phyloP scores from a whole-genome alignment of 2,329 filamentous ascomycete species.

The Cladosporium sp. region DNA sequence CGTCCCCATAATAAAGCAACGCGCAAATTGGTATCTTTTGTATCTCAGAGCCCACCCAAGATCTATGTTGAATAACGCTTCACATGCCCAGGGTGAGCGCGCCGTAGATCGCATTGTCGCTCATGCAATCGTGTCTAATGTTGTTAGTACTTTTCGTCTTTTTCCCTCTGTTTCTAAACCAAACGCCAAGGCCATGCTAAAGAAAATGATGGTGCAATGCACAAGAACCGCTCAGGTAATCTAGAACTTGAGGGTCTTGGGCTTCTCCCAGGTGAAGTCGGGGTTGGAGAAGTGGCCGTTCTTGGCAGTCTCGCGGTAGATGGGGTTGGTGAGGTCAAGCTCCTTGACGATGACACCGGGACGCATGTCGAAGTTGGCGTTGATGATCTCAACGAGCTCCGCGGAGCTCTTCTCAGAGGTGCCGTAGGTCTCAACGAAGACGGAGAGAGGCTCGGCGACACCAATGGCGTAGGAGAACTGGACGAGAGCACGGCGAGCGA shows the following conservation, averaged over 20 bases:
- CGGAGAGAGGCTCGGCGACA: slow-evolving; percentile 94
- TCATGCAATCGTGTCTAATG: slow-evolving; percentile 22
- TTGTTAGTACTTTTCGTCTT: slow-evolving; percentile 19
- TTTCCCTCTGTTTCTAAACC: slow-evolving; percentile 6
- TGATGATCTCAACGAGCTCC: slow-evolving; percentile 93
- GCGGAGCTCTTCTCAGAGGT: slow-evolving; percentile 87
- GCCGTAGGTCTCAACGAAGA: slow-evolving; percentile 97
- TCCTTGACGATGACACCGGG: slow-evolving; percentile 98
- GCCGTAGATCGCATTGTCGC: slow-evolving; percentile 21
- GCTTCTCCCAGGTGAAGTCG: slow-evolving; percentile 97
- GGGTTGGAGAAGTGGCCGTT: slow-evolving; percentile 99
- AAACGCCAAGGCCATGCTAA: slow-evolving; percentile 20
- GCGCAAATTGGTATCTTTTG: slow-evolving; percentile 24
- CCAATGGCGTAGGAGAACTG: slow-evolving; percentile 99
- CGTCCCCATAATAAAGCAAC: slow-evolving; percentile 4
- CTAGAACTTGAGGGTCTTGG: slow-evolving; percentile 92
- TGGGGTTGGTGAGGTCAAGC: slow-evolving; percentile 90
- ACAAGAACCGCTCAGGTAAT: slow-evolving; percentile 24
- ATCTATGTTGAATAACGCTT: slow-evolving; percentile 31
- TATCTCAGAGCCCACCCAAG: slow-evolving; percentile 30
- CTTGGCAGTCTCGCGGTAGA: slow-evolving; percentile 98
- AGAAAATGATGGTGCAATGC: slow-evolving; percentile 13
- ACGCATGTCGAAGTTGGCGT: slow-evolving; percentile 94
- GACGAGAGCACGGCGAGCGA: slow-evolving; percentile 89
- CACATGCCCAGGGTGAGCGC: slow-evolving; percentile 23